Conservation (phyloP, 2,329 filamentous ascomycete species). For the Rhytidhysteron rufulum region DNA sequence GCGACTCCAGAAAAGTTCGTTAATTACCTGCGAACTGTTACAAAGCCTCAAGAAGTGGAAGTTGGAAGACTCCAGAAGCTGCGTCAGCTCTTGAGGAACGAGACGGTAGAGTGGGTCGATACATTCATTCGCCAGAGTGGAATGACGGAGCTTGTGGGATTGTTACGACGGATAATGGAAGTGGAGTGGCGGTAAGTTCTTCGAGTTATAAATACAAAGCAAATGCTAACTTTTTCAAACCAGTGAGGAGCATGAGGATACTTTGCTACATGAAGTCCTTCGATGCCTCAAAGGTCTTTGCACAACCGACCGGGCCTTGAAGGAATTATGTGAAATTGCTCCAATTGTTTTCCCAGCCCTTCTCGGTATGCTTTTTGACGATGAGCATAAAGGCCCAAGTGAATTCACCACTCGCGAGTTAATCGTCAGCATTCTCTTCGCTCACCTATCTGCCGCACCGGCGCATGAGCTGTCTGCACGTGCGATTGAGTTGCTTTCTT, state of each 20-base stretch:
- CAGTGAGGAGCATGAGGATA: constrained; percentile 94
- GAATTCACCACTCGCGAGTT: constrained; percentile 93
- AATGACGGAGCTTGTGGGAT: constrained; percentile 83
- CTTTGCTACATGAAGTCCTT: constrained; percentile 84
- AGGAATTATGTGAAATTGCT: constrained; percentile 77
- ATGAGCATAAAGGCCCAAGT: constrained; percentile 96
- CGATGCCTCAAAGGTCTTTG: constrained; percentile 92
- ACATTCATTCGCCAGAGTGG: constrained; percentile 84
- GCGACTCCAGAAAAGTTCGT: constrained; percentile 82
- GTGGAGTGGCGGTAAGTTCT: constrained; percentile 81
- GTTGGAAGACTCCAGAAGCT: constrained; percentile 96
- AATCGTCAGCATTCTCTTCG: constrained; percentile 83
- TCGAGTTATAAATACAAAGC: background rate
- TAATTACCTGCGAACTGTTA: constrained; percentile 73
- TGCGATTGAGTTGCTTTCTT: constrained; percentile 69
- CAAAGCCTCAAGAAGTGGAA: constrained; percentile 78
- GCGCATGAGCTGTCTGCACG: constrained; percentile 60
- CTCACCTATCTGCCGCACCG: constrained; percentile 67
- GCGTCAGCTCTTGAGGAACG: constrained; percentile 81
- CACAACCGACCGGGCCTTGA: constrained; percentile 81
- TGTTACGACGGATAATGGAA: constrained; percentile 88
- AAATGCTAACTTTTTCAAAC: constrained; percentile 23
- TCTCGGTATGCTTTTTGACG: constrained; percentile 86
- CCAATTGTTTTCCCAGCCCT: constrained; percentile 79
- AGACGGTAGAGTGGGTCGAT: constrained; percentile 94